phyloP scores from a whole-genome alignment of 768 basidiomycete species.

The Hirschioporus abietinus region DNA sequence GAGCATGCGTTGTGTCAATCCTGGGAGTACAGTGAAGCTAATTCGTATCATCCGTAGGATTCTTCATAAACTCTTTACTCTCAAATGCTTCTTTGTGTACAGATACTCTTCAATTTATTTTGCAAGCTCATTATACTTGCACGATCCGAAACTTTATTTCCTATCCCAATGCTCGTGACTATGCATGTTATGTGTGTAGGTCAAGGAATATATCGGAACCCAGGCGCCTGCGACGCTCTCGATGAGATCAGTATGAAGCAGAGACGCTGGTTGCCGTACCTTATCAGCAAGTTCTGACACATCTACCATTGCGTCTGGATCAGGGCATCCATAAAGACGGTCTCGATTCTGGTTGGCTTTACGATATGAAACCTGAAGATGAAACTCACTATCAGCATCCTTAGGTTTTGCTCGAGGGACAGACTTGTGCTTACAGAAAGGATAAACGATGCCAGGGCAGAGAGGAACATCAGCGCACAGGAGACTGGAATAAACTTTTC shows the following conservation, averaged over 20 bases:
- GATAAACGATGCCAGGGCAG: slow-evolving; percentile 14
- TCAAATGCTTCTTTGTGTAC: background rate
- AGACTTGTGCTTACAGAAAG: slow-evolving; percentile 13
- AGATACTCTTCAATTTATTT: background rate
- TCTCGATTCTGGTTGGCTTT: slow-evolving; percentile 55
- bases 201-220: slow-evolving; percentile 51
- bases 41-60: background rate
- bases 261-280: slow-evolving; percentile 29
- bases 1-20: background rate
- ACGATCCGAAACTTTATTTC: background rate
- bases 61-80: too few relatives aligned
- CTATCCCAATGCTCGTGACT: too few relatives aligned
- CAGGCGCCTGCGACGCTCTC: slow-evolving; percentile 39
- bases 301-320: slow-evolving; percentile 47
- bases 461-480: slow-evolving; percentile 19
- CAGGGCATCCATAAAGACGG: slow-evolving; percentile 44
- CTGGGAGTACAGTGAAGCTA: background rate
- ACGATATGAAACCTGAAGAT: slow-evolving; percentile 52
- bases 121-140: background rate
- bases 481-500: slow-evolving; percentile 18
- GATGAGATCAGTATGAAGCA: background rate
- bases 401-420: background rate
- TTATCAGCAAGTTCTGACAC: slow-evolving; percentile 62
- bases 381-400: background rate
- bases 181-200: background rate